phyloP scores from a whole-genome alignment of 2,329 filamentous ascomycete species.

The Chaetomiaceae sp. region DNA sequence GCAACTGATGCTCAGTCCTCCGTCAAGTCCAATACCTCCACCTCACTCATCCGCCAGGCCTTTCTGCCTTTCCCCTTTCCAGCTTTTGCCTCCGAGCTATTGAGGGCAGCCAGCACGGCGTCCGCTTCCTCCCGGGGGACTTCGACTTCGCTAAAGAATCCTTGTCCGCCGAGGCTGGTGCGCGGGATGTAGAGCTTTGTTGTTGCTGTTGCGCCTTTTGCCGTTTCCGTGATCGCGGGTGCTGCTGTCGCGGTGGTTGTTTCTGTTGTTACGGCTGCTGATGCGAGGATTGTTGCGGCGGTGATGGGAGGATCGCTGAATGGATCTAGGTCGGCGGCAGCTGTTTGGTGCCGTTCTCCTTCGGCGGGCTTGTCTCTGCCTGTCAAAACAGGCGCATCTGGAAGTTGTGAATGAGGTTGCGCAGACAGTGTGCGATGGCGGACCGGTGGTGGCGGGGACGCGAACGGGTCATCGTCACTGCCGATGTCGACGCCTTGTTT shows the following conservation, averaged over 20 bases:
- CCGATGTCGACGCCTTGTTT: background rate
- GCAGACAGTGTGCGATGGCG: background rate
- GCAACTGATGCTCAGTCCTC: slow-evolving; percentile 22
- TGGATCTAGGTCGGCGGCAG: background rate
- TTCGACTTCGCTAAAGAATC: slow-evolving; percentile 28
- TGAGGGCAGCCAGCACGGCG: slow-evolving; percentile 1
- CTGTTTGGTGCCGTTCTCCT: background rate
- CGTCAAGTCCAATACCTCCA: slow-evolving; percentile 26
- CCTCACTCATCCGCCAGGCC: slow-evolving; percentile 24
- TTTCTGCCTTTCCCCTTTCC: background rate
- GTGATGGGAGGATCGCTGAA: background rate
- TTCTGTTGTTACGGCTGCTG: too few species aligned
- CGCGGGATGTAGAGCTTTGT: slow-evolving; percentile 28
- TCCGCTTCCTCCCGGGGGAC: slow-evolving; percentile 25
- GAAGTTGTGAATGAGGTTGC: background rate
- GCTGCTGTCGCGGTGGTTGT: background rate
- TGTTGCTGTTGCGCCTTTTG: background rate
- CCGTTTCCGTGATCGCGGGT: background rate
- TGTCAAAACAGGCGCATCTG: background rate
- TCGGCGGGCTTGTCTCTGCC: background rate
- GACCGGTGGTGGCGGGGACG: background rate
- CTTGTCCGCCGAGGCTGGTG: slow-evolving; percentile 24
- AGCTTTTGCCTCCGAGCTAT: background rate
- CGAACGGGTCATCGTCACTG: slow-evolving; percentile 9
- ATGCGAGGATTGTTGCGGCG: too few species aligned